A percentile compares a stretch with the other conserved stretches of the same genome.
These are phyloP conservation scores for Yarrowia sp. DNA, from an alignment of 805 yeast species.

Conservation along the genomic window DNA sequence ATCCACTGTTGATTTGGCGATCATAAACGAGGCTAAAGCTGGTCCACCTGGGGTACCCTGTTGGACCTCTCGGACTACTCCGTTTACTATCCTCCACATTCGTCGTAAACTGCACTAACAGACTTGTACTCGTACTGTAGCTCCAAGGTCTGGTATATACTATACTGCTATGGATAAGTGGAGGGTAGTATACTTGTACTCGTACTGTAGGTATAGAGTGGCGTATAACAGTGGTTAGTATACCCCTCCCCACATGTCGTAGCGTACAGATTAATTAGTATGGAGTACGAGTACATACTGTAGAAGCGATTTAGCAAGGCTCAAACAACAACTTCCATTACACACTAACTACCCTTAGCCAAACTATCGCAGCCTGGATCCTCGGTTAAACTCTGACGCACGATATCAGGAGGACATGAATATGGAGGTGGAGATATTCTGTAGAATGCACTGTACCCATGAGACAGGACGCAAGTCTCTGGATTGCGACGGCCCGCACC, in stretches of 20 bases:
- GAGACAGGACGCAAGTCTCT: background rate
- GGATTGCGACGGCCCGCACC: constrained; percentile 2
- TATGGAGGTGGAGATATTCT: too few relatives aligned
- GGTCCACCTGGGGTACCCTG: constrained; percentile 1
- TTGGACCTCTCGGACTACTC: background rate
- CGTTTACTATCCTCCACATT: background rate
- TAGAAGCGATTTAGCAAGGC: too few relatives aligned
- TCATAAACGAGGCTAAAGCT: background rate
- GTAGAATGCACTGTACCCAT: background rate
- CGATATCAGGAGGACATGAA: constrained; percentile 8
- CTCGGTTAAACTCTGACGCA: background rate
- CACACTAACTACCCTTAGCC: too few relatives aligned
- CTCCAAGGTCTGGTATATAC: background rate
- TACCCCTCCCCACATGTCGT: background rate
- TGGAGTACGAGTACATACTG: too few relatives aligned
- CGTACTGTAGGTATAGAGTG: background rate
- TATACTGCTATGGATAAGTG: background rate
- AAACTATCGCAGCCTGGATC: too few relatives aligned
- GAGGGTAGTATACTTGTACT: too few relatives aligned
- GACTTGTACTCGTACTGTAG: too few relatives aligned
- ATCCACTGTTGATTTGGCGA: background rate
- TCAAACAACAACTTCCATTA: too few relatives aligned
- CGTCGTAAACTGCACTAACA: constrained; percentile 1
- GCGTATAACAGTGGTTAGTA: too few relatives aligned
- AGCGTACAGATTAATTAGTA: too few relatives aligned